Conservation (phyloP, 345 rosid species). For the Dovyalis caffra region DNA sequence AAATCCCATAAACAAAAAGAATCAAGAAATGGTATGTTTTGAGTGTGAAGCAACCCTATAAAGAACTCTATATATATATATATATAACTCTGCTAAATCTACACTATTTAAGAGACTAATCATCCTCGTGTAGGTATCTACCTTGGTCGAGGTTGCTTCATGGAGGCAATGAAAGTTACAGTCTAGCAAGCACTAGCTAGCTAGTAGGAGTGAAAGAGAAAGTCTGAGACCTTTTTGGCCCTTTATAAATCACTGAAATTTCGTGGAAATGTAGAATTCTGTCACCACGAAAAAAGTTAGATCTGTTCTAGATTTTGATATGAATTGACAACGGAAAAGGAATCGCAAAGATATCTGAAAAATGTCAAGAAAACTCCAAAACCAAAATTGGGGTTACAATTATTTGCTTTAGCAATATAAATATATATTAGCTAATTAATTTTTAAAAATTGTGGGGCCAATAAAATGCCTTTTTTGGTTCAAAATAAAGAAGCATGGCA, state of each 20-base stretch:
- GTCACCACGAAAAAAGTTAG: neutral
- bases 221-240: neutral
- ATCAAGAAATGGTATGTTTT: neutral
- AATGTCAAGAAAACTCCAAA: neutral
- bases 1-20: neutral
- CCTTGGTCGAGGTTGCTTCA: neutral
- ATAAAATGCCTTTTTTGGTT: slow-evolving; percentile 1
- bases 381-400: neutral
- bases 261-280: slow-evolving; percentile 2
- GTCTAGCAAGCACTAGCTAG: slow-evolving; percentile 10
- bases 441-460: neutral
- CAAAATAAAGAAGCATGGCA: slow-evolving; percentile 15
- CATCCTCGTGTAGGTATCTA: no score
- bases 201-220: neutral
- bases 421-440: neutral
- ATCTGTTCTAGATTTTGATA: neutral
- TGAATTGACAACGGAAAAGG: neutral
- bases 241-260: slow-evolving; percentile 13
- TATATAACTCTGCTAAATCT: no score
- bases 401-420: neutral
- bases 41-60: neutral
- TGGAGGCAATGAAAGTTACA: slow-evolving; percentile 9
- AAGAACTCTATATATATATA: neutral
- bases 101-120: no score
- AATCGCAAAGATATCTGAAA: neutral